Percentiles rank a stretch among this genome's conserved stretches.
phyloP scores from a whole-genome alignment of 73 alveolate species.

The Paramecium sexaurelia region DNA sequence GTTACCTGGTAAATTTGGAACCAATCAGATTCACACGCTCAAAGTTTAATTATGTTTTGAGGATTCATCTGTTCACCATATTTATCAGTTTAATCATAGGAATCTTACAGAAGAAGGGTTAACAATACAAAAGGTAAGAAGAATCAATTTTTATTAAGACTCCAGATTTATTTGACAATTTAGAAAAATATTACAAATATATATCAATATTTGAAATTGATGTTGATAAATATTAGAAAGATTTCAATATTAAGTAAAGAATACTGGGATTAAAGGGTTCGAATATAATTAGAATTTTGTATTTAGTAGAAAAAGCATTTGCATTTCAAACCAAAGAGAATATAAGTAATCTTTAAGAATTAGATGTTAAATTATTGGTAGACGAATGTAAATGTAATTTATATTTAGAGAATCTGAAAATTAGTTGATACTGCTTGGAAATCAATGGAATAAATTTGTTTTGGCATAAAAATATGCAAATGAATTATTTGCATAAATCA shows the following conservation, averaged over 20 bases:
- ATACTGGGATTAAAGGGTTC: slow-evolving; percentile 49
- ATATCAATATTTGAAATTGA: slow-evolving; percentile 46
- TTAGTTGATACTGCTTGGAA: neutral
- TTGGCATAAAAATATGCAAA: slow-evolving; percentile 53
- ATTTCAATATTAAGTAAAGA: slow-evolving; percentile 1
- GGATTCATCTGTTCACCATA: slow-evolving; percentile 18
- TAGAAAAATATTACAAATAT: slow-evolving; percentile 10
- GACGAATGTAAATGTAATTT: neutral
- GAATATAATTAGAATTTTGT: neutral
- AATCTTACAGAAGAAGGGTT: slow-evolving; percentile 1
- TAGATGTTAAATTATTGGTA: neutral
- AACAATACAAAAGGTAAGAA: neutral
- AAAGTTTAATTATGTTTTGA: slow-evolving; percentile 40
- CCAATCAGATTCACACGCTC: neutral
- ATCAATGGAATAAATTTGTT: slow-evolving; percentile 34
- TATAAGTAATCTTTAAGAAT: neutral
- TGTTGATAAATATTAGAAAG: slow-evolving; percentile 30
- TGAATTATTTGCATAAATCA: slow-evolving; percentile 45
- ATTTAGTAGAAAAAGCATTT: slow-evolving; percentile 41
- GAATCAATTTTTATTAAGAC: neutral
- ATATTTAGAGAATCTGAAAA: slow-evolving; percentile 9
- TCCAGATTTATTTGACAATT: neutral
- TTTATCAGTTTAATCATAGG: slow-evolving; percentile 31
- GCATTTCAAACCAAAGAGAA: slow-evolving; percentile 1
- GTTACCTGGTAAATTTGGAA: neutral